A percentile compares a stretch with the other conserved stretches of the same genome.
Conservation (phyloP, 2,329 filamentous ascomycete genomes). For the Colletotrichum cuscutae region DNA sequence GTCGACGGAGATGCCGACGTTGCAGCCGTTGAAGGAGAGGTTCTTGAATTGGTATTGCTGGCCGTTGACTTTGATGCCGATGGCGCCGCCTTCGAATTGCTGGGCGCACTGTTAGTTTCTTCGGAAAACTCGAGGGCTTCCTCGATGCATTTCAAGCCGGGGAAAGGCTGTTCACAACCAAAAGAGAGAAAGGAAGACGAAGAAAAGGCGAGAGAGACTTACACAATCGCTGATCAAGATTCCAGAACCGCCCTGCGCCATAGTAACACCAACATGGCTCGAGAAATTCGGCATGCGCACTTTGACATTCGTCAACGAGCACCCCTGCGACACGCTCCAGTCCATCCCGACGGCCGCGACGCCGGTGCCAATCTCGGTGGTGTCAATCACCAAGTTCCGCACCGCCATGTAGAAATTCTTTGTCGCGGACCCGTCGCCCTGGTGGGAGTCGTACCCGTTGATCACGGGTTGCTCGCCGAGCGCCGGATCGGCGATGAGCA, state of each 20-base stretch:
- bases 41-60: slow-evolving; percentile 49
- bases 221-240: slow-evolving; percentile 43
- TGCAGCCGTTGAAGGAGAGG: slow-evolving; percentile 43
- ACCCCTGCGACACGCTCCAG: slow-evolving; percentile 45
- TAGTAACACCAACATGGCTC: slow-evolving; percentile 48
- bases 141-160: neutral
- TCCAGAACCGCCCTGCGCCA: slow-evolving; percentile 47
- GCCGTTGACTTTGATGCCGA: slow-evolving; percentile 44
- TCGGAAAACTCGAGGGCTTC: too few species aligned
- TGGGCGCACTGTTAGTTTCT: slow-evolving; percentile 4
- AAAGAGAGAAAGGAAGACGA: too few species aligned
- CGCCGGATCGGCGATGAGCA: slow-evolving; percentile 40
- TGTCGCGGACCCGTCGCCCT: slow-evolving; percentile 40
- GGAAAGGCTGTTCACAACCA: neutral
- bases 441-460: slow-evolving; percentile 39
- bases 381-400: slow-evolving; percentile 45
- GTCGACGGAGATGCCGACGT: slow-evolving; percentile 42
- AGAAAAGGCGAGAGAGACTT: slow-evolving; percentile 4
- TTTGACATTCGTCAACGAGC: slow-evolving; percentile 42
- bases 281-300: slow-evolving; percentile 47
- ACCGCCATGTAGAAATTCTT: slow-evolving; percentile 48
- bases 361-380: slow-evolving; percentile 35
- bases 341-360: slow-evolving; percentile 40
- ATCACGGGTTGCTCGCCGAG: slow-evolving; percentile 37
- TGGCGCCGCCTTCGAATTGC: slow-evolving; percentile 44